A percentile compares a stretch with the other conserved stretches of the same genome.
phyloP scores from a whole-genome alignment of 305 asterid species.

The Fraxinus greggii region DNA sequence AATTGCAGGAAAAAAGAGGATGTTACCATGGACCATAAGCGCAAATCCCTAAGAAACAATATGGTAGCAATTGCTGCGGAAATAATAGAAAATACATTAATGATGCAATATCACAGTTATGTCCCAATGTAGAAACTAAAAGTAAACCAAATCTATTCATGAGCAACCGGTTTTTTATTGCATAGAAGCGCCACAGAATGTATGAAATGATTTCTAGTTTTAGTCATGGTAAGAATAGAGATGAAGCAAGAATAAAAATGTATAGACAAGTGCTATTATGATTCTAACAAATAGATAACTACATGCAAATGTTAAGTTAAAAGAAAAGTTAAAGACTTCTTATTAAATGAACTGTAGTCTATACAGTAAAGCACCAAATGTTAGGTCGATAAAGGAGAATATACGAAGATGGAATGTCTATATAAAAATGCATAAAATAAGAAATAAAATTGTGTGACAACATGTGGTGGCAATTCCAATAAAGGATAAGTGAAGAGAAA shows the following conservation, averaged over 20 bases:
- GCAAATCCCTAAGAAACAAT: slow-evolving; percentile 70
- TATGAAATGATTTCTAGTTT: background rate
- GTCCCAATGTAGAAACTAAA: background rate
- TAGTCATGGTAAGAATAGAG: background rate
- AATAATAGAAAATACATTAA: slow-evolving; percentile 14
- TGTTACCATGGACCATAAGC: slow-evolving; percentile 58
- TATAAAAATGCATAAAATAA: background rate
- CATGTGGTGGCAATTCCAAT: background rate
- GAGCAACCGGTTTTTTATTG: background rate
- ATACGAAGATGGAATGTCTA: background rate
- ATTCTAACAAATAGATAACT: background rate
- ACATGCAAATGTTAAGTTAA: background rate
- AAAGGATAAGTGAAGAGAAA: background rate
- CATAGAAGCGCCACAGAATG: background rate
- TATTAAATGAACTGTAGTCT: background rate
- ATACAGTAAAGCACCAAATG: background rate
- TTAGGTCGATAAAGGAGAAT: background rate
- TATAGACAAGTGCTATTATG: background rate
- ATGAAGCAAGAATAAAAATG: background rate
- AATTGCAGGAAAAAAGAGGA: slow-evolving; percentile 1
- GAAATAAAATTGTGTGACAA: background rate
- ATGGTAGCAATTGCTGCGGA: slow-evolving; percentile 76
- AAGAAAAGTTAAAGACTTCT: background rate
- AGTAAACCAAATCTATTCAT: background rate
- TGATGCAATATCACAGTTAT: slow-evolving; percentile 1